A percentile compares a stretch with the other conserved stretches of the same genome.
These are phyloP conservation scores for Backusella luteola DNA, from an alignment of 192 early-diverging fungal genomes.

Conservation along the genomic window DNA sequence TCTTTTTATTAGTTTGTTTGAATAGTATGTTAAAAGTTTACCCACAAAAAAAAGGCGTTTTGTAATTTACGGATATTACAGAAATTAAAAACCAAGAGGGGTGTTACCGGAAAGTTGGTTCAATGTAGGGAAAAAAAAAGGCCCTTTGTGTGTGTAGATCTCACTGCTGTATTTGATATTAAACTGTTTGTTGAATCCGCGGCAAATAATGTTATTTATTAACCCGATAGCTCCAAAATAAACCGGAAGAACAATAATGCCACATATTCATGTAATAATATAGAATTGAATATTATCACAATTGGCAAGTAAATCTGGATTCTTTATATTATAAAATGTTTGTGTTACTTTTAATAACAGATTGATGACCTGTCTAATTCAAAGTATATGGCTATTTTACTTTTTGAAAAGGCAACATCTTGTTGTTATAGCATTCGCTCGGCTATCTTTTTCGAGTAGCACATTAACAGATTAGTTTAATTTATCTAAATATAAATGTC, in stretches of 20 bases:
- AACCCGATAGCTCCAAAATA: not conserved
- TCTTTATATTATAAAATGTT: not conserved
- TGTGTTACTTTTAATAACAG: not conserved
- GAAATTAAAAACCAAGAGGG: no score
- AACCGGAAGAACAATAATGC: not conserved
- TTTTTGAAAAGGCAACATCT: not conserved
- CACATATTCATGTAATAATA: not conserved
- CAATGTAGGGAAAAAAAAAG: not conserved
- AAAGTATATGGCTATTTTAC: not conserved
- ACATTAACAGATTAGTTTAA: not conserved
- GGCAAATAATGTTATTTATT: not conserved
- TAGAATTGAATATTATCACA: not conserved
- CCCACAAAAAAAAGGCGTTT: not conserved
- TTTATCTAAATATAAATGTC: not conserved
- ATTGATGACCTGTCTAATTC: not conserved
- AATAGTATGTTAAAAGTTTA: no score
- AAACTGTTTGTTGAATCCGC: not conserved
- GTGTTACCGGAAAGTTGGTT: no score
- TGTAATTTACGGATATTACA: no score
- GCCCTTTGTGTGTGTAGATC: not conserved
- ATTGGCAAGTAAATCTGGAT: not conserved
- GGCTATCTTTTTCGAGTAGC: not conserved
- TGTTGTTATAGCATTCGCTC: not conserved
- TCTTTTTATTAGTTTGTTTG: no score
- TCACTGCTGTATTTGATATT: not conserved